These are phyloP conservation scores for Ammopiptanthus mongolicus DNA, from an alignment of 306 rosid genomes.

Conservation along the genomic window DNA sequence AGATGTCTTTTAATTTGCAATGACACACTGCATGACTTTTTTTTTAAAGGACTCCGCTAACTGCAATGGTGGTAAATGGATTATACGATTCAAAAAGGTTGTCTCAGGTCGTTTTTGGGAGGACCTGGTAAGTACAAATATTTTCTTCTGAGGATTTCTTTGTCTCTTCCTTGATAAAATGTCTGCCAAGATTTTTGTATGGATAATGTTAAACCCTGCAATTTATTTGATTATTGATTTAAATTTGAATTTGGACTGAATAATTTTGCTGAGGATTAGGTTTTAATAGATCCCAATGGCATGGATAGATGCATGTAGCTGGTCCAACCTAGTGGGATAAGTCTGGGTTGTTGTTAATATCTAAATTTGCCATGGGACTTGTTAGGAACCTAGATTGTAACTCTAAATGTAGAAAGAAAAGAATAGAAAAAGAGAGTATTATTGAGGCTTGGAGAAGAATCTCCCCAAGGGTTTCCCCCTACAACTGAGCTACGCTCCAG, in stretches of 20 bases:
- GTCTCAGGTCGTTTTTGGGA: slow-evolving; percentile 96
- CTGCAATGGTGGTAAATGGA: slow-evolving; percentile 97
- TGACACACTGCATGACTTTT: background rate
- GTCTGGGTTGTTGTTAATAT: background rate
- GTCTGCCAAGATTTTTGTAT: background rate
- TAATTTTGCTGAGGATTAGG: background rate
- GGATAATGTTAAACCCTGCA: background rate
- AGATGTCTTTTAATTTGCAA: background rate
- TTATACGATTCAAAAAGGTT: slow-evolving; percentile 78
- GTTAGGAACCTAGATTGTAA: no score
- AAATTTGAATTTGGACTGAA: background rate
- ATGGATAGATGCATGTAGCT: background rate
- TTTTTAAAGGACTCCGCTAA: slow-evolving; percentile 78
- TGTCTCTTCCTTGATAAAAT: background rate
- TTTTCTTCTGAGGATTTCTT: background rate
- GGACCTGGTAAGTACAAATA: slow-evolving; percentile 65
- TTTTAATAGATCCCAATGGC: background rate
- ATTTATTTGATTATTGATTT: background rate
- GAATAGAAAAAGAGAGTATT: no score
- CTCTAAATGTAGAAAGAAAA: no score
- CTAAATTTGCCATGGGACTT: background rate
- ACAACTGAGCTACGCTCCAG: no score
- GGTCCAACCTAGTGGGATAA: background rate
- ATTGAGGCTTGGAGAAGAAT: no score
- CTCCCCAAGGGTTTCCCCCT: no score